A percentile compares a stretch with the other conserved stretches of the same genome.
These are phyloP conservation scores for Aspergillus novoparasiticus DNA, from an alignment of 2,329 filamentous ascomycete genomes.

Conservation along the genomic window DNA sequence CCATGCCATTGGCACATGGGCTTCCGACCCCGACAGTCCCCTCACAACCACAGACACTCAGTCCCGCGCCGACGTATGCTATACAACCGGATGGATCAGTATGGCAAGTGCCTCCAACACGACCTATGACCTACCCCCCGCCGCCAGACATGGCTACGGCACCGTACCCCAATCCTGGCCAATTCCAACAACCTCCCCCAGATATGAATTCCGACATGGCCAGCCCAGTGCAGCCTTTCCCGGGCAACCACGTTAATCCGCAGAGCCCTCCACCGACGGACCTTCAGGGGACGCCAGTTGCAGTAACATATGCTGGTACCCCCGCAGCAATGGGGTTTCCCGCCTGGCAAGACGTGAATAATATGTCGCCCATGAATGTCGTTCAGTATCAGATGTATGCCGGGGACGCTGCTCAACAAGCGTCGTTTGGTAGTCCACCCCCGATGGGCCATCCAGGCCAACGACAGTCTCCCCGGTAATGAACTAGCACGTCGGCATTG, in stretches of 20 bases:
- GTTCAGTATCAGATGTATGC: conserved; percentile 38
- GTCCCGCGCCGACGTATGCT: conserved; percentile 31
- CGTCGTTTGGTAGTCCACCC: conserved; percentile 27
- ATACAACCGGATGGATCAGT: conserved; percentile 40
- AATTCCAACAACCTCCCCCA: conserved; percentile 32
- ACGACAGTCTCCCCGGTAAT: conserved; percentile 28
- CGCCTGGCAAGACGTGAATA: conserved; percentile 34
- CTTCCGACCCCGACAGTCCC: conserved; percentile 35
- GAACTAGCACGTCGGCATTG: neutral
- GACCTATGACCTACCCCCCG: conserved; percentile 39
- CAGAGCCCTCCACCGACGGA: conserved; percentile 31
- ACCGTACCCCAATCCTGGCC: conserved; percentile 29
- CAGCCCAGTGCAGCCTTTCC: conserved; percentile 33
- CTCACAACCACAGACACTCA: conserved; percentile 35
- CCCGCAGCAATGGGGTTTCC: conserved; percentile 32
- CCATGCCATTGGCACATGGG: conserved; percentile 30
- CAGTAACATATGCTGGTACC: conserved; percentile 34
- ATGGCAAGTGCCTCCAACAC: conserved; percentile 36
- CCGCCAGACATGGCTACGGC: conserved; percentile 30
- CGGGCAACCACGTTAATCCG: conserved; percentile 21
- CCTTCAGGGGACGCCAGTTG: conserved; percentile 29
- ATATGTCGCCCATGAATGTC: conserved; percentile 32
- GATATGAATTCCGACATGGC: conserved; percentile 43
- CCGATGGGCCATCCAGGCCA: conserved; percentile 37
- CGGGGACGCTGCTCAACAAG: conserved; percentile 29